Evolutionary conservation across 1,139 yeast species (phyloP), one percentile per base, ranked within the genome.

Genomic region (Taphrina pruni): DNA sequence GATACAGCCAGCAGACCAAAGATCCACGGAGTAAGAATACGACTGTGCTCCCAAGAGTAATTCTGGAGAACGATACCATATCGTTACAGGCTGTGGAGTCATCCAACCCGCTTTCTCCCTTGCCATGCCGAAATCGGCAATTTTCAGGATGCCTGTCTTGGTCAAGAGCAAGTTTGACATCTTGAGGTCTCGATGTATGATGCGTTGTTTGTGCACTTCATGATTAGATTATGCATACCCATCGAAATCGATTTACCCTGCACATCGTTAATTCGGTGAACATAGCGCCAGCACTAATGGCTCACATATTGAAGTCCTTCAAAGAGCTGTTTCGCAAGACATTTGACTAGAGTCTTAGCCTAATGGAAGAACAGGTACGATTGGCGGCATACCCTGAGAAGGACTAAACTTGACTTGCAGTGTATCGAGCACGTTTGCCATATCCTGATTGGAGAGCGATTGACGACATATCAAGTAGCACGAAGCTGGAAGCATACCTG

Each of bases 241-340:
- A 4, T 26, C n/a, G 11, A 50, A n/a, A 12, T 50, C 38, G 5
- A 8, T 12, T 50, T 21, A 50, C 55, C 55, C 55, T 50, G 36
- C 36, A 21, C 35, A 50, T 11, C 14, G 38, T 21, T 35, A 50
- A 11, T 26, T 6, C 2, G 20, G 26, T 17, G 26, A 17, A 50
- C n/a, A 46, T 6, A 17, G n/a, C 43, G 2, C 7, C 35, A 11
- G 14, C 56, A 35, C 6, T 54, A 26, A 3, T 26, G 41, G 9
- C 54, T 58, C 17, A 87, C 81, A 74, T 87, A 87, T 0, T 88
- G 88, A 73, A 87, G 81, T 7, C 90, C 91, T 78, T 86, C 88
- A 65, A 87, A 80, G 85, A 87, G 84, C 76, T 87, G 91, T 71
- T 87, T 86, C 77, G 87, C 87, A 46, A 86, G 76, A 75, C 91